phyloP scores from a whole-genome alignment of 768 basidiomycete genomes.

The Gymnopilus dilepis region DNA sequence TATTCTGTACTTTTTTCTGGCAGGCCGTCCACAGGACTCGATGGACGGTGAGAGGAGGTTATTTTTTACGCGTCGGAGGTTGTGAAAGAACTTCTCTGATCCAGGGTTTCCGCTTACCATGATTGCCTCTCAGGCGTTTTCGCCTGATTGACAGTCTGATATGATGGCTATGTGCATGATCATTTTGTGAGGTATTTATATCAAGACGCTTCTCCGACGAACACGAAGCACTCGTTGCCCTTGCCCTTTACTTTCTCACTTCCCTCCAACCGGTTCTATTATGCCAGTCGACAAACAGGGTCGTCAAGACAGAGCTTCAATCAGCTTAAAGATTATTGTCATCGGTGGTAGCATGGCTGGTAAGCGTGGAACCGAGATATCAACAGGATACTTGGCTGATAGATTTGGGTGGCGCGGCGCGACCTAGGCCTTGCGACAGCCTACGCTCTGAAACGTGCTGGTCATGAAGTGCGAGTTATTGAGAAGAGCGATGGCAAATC shows the following conservation, averaged over 20 bases:
- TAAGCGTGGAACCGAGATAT: constrained; percentile 8
- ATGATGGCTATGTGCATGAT: constrained; percentile 19
- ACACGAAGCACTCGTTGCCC: constrained; percentile 10
- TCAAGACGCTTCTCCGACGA: constrained; percentile 13
- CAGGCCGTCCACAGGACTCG: neutral
- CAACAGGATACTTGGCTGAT: neutral
- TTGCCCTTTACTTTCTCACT: constrained; percentile 8
- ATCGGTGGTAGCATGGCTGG: constrained; percentile 50
- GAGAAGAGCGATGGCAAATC: constrained; percentile 41
- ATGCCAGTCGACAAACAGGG: constrained; percentile 15
- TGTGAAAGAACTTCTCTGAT: constrained; percentile 9
- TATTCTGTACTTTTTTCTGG: neutral
- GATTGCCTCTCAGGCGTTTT: constrained; percentile 13
- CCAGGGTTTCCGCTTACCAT: constrained; percentile 18
- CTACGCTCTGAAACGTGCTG: constrained; percentile 29
- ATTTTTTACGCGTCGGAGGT: constrained; percentile 8
- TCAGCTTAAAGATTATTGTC: constrained; percentile 31
- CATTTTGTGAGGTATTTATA: constrained; percentile 13
- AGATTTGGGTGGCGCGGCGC: neutral
- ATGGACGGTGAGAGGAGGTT: neutral
- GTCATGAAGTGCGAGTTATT: constrained; percentile 60
- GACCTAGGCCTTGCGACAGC: constrained; percentile 17
- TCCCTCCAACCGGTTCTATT: neutral
- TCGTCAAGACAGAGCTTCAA: constrained; percentile 16
- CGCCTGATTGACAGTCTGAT: constrained; percentile 23